Percentiles rank a stretch among this genome's conserved stretches.
phyloP scores from a whole-genome alignment of 345 rosid genomes.

The Citrus reticulata region DNA sequence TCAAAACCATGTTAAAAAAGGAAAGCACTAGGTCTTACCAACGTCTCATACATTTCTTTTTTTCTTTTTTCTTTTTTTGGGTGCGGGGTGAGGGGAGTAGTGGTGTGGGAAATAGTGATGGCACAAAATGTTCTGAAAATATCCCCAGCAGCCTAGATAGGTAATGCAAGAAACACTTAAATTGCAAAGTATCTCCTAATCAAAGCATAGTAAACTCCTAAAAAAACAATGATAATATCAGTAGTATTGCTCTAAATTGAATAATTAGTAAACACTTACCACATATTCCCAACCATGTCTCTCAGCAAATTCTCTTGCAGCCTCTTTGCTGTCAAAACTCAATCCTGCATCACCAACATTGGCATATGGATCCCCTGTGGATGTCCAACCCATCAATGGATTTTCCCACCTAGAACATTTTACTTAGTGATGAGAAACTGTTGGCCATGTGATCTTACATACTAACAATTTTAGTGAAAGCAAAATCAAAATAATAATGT shows the following conservation, averaged over 20 bases:
- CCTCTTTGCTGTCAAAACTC: slow-evolving; percentile 69
- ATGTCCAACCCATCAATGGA: slow-evolving; percentile 99
- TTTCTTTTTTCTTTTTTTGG: too few species aligned
- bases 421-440: neutral
- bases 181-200: neutral
- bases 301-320: slow-evolving; percentile 83
- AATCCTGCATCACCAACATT: slow-evolving; percentile 92
- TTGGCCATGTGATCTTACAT: neutral
- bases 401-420: slow-evolving; percentile 81
- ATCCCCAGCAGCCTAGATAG: neutral
- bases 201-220: neutral
- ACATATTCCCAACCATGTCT: slow-evolving; percentile 87
- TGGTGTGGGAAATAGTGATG: neutral
- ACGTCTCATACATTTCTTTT: neutral
- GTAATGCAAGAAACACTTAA: neutral
- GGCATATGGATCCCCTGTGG: slow-evolving; percentile 99
- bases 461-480: neutral
- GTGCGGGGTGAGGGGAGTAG: too few species aligned
- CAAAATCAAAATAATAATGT: neutral
- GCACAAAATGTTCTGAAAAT: neutral
- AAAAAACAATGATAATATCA: neutral
- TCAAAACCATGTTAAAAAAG: neutral
- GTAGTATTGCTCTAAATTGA: neutral
- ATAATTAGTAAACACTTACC: slow-evolving; percentile 36
- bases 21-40: neutral